These are phyloP conservation scores for Ceratocystis lukuohia DNA, from an alignment of 2,329 filamentous ascomycete species.

Conservation along the genomic window DNA sequence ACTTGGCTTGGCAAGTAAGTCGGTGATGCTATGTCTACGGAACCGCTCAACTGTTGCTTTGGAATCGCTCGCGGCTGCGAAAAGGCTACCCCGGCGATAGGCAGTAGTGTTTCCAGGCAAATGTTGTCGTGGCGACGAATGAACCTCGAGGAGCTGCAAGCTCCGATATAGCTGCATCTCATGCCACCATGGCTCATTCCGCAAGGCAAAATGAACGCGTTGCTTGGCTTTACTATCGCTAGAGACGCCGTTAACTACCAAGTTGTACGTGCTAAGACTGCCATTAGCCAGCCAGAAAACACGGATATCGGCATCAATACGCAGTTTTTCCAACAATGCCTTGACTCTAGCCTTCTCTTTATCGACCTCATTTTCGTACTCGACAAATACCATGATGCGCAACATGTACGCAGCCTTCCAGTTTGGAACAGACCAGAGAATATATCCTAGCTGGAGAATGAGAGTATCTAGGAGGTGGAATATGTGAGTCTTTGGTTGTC, in stretches of 20 bases:
- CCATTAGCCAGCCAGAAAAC: conserved; percentile 75
- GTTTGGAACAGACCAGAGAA: conserved; percentile 64
- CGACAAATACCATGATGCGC: conserved; percentile 74
- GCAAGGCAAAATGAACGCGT: conserved; percentile 51
- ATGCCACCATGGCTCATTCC: conserved; percentile 70
- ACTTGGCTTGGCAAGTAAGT: conserved; percentile 47
- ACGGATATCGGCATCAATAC: conserved; percentile 65
- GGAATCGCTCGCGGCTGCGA: neutral
- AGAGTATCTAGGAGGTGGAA: conserved; percentile 42
- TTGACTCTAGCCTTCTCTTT: conserved; percentile 63
- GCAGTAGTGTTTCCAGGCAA: neutral
- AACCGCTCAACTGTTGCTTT: conserved; percentile 5
- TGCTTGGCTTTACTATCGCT: conserved; percentile 37
- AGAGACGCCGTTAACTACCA: conserved; percentile 60
- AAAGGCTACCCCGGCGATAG: neutral
- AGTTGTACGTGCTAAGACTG: conserved; percentile 56
- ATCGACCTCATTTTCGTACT: conserved; percentile 72
- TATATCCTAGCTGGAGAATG: conserved; percentile 77
- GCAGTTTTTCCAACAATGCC: conserved; percentile 62
- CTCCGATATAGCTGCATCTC: conserved; percentile 49
- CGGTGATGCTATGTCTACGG: conserved; percentile 14
- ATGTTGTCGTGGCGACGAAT: neutral
- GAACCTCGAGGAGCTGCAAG: conserved; percentile 27
- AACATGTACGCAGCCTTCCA: conserved; percentile 64
- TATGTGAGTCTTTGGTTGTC: conserved; percentile 18